Conservation (phyloP, 768 basidiomycete species). For the Dacryopinax primogenitus region DNA sequence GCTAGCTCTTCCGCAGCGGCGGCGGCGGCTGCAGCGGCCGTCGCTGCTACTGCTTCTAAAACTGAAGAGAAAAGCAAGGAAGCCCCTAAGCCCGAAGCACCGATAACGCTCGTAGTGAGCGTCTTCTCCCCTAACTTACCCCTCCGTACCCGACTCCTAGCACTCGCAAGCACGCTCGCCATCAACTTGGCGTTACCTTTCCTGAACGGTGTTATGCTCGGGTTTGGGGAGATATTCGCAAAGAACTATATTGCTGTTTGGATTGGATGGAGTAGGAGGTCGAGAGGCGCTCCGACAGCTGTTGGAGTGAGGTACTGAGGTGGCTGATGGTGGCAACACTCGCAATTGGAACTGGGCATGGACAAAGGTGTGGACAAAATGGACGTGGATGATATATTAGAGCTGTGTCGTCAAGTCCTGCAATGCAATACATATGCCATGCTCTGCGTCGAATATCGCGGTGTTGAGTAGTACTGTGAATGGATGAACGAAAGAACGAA, state of each 20-base stretch:
- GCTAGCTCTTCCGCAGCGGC: background rate
- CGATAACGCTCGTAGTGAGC: background rate
- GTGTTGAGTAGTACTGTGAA: background rate
- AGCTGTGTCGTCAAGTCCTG: slow-evolving; percentile 5
- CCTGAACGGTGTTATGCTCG: slow-evolving; percentile 89
- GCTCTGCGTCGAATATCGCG: background rate
- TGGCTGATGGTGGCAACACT: too few species aligned
- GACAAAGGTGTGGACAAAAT: background rate
- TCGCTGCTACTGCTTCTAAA: too few species aligned
- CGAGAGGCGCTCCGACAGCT: slow-evolving; percentile 14
- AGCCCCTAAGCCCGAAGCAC: background rate
- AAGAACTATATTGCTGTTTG: slow-evolving; percentile 25
- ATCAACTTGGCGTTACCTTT: slow-evolving; percentile 81
- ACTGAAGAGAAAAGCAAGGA: background rate
- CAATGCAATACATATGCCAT: slow-evolving; percentile 8
- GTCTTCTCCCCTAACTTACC: slow-evolving; percentile 60
- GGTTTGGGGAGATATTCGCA: slow-evolving; percentile 87
- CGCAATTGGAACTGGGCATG: too few species aligned
- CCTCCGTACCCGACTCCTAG: slow-evolving; percentile 50
- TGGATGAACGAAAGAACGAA: background rate
- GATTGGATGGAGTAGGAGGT: slow-evolving; percentile 22
- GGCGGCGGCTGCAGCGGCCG: background rate
- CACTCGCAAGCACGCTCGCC: slow-evolving; percentile 58
- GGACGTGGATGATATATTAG: slow-evolving; percentile 9
- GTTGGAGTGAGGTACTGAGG: slow-evolving; percentile 14